phyloP scores from a whole-genome alignment of 768 basidiomycete species.

The Termitomyces titanicus region DNA sequence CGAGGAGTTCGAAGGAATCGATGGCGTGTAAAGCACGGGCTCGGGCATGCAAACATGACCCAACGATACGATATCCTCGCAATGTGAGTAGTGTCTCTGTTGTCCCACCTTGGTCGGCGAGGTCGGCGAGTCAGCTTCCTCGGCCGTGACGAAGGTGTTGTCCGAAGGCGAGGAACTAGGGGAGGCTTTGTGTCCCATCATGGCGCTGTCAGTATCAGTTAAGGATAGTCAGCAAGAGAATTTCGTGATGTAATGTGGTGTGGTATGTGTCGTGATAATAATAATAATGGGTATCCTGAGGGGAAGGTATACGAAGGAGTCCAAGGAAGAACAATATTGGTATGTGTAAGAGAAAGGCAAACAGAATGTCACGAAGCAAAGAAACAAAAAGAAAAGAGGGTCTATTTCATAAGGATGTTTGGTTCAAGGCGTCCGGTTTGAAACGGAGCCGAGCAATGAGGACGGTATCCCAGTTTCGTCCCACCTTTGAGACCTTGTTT shows the following conservation, averaged over 20 bases:
- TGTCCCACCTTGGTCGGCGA: constrained; percentile 4
- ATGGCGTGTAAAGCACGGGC: constrained; percentile 35
- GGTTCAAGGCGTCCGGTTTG: constrained; percentile 54
- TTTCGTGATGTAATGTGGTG: too few relatives aligned
- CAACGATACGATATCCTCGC: constrained; percentile 32
- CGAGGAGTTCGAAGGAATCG: constrained; percentile 17
- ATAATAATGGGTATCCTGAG: too few relatives aligned
- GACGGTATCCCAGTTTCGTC: constrained; percentile 49
- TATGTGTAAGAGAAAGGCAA: too few relatives aligned
- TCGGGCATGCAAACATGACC: constrained; percentile 31
- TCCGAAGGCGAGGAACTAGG: constrained; percentile 6
- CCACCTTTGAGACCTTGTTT: constrained; percentile 49
- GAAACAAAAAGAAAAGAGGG: neutral
- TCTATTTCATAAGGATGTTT: constrained; percentile 37
- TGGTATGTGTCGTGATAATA: too few relatives aligned
- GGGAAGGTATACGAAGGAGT: too few relatives aligned
- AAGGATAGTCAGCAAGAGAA: too few relatives aligned
- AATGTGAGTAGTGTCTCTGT: constrained; percentile 17
- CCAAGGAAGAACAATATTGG: too few relatives aligned
- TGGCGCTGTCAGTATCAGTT: neutral
- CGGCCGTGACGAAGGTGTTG: constrained; percentile 19
- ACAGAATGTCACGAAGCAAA: too few relatives aligned
- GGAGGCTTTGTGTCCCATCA: constrained; percentile 1
- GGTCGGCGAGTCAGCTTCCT: constrained; percentile 10
- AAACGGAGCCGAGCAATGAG: constrained; percentile 66